Percentiles rank a stretch among this genome's conserved stretches.
Evolutionary conservation across 768 basidiomycete species (phyloP).

Genomic region (Mycena haematopus): DNA sequence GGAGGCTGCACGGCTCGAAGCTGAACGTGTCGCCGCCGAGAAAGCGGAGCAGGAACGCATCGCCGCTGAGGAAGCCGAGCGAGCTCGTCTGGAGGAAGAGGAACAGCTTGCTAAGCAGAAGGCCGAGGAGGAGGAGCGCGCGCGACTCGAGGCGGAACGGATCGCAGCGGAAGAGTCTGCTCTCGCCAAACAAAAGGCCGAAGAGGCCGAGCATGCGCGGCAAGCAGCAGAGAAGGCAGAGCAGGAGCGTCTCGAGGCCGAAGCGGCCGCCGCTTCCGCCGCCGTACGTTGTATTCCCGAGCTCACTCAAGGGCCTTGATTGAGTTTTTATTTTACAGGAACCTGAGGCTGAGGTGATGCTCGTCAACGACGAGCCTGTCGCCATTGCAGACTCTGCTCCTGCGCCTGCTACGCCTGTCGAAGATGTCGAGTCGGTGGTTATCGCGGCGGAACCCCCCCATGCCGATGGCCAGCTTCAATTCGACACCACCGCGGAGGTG

Average conservation of each 20-base stretch:
- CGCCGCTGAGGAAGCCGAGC: not conserved
- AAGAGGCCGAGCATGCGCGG: constrained; percentile 3
- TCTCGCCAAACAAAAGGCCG: constrained; percentile 4
- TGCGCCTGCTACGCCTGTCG: constrained; percentile 6
- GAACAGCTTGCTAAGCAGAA: not conserved
- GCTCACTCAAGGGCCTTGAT: not conserved
- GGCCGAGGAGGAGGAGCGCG: constrained; percentile 5
- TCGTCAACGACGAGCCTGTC: constrained; percentile 18
- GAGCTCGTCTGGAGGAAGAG: not conserved
- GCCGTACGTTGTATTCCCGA: not conserved
- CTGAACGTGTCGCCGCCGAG: not conserved
- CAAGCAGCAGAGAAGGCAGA: constrained; percentile 6
- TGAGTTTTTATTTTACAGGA: constrained; percentile 3
- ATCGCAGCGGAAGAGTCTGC: not conserved
- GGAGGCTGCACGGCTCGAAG: not conserved
- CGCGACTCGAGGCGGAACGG: not conserved
- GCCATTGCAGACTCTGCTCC: constrained; percentile 4
- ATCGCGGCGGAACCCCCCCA: constrained; percentile 17
- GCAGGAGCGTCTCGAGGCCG: constrained; percentile 2
- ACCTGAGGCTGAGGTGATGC: constrained; percentile 16
- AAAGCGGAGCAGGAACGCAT: not conserved
- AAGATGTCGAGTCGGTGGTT: constrained; percentile 9
- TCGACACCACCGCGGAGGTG: constrained; percentile 24
- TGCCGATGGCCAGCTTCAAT: constrained; percentile 19
- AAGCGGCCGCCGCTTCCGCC: not conserved